Evolutionary conservation across 345 rosid genomes (phyloP).

Genomic region (Capsella bursapastoris): DNA sequence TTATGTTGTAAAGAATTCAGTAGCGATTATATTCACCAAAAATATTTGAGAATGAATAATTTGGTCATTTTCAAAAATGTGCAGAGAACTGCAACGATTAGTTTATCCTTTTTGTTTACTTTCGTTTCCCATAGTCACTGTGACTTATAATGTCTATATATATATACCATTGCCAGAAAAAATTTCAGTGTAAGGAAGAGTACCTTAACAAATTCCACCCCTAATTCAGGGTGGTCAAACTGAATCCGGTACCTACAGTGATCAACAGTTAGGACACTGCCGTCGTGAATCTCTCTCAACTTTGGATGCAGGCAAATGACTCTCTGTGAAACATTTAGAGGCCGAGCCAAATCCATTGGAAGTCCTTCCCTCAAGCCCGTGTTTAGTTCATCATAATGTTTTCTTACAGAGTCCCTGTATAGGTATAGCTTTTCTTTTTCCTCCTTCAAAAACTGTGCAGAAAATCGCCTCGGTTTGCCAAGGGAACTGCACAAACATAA

Average conservation of each 20-base stretch:
- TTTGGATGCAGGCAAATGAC: constrained; percentile 74
- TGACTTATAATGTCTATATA: constrained; percentile 1
- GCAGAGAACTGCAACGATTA: not conserved
- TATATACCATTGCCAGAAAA: constrained; percentile 20
- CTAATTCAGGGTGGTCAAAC: constrained; percentile 68
- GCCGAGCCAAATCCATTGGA: constrained; percentile 80
- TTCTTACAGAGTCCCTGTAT: constrained; percentile 78
- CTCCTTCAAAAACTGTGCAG: constrained; percentile 76
- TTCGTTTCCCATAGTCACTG: constrained; percentile 2
- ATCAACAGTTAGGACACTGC: constrained; percentile 77
- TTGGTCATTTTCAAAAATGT: not conserved
- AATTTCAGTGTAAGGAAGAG: constrained; percentile 29
- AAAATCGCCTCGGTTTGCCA: constrained; percentile 83
- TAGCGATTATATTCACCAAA: constrained; percentile 19
- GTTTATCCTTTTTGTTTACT: not conserved
- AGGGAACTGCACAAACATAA: constrained; percentile 65
- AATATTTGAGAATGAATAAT: not conserved
- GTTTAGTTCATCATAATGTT: constrained; percentile 72
- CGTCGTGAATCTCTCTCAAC: constrained; percentile 72
- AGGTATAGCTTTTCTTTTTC: constrained; percentile 77
- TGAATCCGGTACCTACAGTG: constrained; percentile 63
- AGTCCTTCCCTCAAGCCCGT: constrained; percentile 75
- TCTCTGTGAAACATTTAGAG: constrained; percentile 76
- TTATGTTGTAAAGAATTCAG: constrained; percentile 11
- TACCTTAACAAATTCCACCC: constrained; percentile 84